These are phyloP conservation scores for Flaveria linearis DNA, from an alignment of 129 eudicot species.

Conservation along the genomic window DNA sequence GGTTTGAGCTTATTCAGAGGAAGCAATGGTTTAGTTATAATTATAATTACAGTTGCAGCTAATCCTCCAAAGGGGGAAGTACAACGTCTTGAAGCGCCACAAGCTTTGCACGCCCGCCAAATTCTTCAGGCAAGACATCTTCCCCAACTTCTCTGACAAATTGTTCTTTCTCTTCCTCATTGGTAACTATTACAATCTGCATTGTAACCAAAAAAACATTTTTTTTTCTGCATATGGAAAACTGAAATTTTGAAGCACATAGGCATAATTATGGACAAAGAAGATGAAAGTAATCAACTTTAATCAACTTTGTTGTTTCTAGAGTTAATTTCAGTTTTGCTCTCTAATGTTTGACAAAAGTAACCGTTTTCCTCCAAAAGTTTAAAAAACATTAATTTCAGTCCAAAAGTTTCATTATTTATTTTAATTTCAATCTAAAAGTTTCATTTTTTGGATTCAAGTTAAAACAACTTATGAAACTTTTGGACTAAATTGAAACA, in stretches of 20 bases:
- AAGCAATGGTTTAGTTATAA: slow-evolving; percentile 23
- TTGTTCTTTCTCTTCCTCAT: slow-evolving; percentile 50
- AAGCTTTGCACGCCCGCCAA: slow-evolving; percentile 55
- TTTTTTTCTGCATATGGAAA: not conserved
- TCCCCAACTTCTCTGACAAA: slow-evolving; percentile 53
- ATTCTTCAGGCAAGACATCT: slow-evolving; percentile 65
- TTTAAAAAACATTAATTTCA: no score
- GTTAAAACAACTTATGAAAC: no score
- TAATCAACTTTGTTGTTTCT: no score
- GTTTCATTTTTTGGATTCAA: no score
- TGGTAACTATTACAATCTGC: slow-evolving; percentile 55
- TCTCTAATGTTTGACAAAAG: no score
- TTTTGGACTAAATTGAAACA: no score
- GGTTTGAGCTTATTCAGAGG: slow-evolving; percentile 9
- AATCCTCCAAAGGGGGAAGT: slow-evolving; percentile 36
- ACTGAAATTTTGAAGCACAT: not conserved
- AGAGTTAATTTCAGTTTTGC: no score
- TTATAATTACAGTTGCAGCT: slow-evolving; percentile 12
- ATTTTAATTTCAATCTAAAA: no score
- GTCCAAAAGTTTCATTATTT: no score
- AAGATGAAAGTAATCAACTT: not conserved
- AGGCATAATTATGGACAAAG: not conserved
- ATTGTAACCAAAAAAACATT: slow-evolving; percentile 5
- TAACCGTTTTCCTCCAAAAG: no score
- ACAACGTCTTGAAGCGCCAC: slow-evolving; percentile 51